These are phyloP conservation scores for Pseudozyma hubeiensis DNA, from an alignment of 1,284 basidiomycete species.

Conservation along the genomic window DNA sequence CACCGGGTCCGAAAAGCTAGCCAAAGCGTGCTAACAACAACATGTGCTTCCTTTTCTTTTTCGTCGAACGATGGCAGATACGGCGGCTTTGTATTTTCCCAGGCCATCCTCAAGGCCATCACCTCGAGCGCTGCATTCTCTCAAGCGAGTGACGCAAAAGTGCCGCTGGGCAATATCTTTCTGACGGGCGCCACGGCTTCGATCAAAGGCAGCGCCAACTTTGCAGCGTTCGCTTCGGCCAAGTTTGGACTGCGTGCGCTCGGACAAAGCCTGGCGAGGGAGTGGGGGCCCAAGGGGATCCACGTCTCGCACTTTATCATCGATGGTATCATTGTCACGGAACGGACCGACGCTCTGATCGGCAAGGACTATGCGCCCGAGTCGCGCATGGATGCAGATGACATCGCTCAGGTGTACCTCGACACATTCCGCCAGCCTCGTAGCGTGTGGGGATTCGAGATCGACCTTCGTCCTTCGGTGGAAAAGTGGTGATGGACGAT, in stretches of 20 bases:
- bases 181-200: slow-evolving; percentile 53
- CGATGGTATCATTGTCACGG: slow-evolving; percentile 48
- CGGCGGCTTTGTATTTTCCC: slow-evolving; percentile 42
- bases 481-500: slow-evolving; percentile 29
- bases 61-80: slow-evolving; percentile 3
- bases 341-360: slow-evolving; percentile 28
- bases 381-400: slow-evolving; percentile 50
- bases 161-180: slow-evolving; percentile 33
- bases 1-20: too few relatives aligned
- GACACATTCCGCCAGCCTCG: slow-evolving; percentile 39
- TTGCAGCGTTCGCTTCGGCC: slow-evolving; percentile 43
- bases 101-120: slow-evolving; percentile 46
- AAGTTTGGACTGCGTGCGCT: slow-evolving; percentile 51
- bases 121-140: slow-evolving; percentile 20
- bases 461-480: slow-evolving; percentile 42
- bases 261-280: slow-evolving; percentile 44
- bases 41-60: not conserved
- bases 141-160: slow-evolving; percentile 3
- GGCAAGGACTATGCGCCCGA: slow-evolving; percentile 32
- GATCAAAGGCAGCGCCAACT: slow-evolving; percentile 44
- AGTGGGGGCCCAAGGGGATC: slow-evolving; percentile 49
- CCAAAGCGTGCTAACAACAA: not conserved
- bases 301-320: slow-evolving; percentile 55
- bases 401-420: slow-evolving; percentile 53
- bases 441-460: slow-evolving; percentile 49